Evolutionary conservation across 225 moss, liverwort and hornwort species (phyloP), one percentile per base, ranked within the genome.

Genomic region (Sphagnum contortum): DNA sequence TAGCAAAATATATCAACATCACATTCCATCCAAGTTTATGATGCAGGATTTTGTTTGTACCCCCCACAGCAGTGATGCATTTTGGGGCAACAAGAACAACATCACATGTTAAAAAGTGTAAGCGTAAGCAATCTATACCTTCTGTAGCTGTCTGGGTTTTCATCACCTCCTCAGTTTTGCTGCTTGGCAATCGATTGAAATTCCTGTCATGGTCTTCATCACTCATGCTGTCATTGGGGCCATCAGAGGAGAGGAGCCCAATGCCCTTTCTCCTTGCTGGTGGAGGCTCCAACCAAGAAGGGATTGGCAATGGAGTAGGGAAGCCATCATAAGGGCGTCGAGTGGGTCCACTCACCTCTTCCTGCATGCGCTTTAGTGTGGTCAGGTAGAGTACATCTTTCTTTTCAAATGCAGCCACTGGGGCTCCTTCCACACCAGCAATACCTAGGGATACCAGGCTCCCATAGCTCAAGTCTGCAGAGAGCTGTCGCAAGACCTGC

Each of bases 401-500:
- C 71, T 80, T 81, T 68, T 76, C 63, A 69, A 98, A 98, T 12
- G 96, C 87, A 57, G 89, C 83, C 68, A 92, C 92, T 67, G 89
- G 81, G 47, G 90, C 80, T 71, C 96, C 96, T 70, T 92, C 90
- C 44, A 98, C 83, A 70, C 89, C 96, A 60, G 90, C 92, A 71
- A 98, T 80, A 79, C 96, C 96, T 45, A 98, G 74, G 57, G 92
- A 87, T 61, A 87, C 96, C 68, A 98, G 79, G 67, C 85, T 89
- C 47, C 92, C 85, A 70, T 92, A 98, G 47, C 76, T 90, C 58
- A 88, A 80, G 47, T 92, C 88, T 64, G 89, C 85, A 66, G 87
- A 87, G 13, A 98, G 77, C 79, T 98, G 96, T 61, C 96, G 84
- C 45, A 98, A 77, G 55, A 98, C 88, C 96, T 96, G 85, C 49